Evolutionary conservation across 306 rosid genomes (phyloP).

Genomic region (Rosa chinensis): DNA sequence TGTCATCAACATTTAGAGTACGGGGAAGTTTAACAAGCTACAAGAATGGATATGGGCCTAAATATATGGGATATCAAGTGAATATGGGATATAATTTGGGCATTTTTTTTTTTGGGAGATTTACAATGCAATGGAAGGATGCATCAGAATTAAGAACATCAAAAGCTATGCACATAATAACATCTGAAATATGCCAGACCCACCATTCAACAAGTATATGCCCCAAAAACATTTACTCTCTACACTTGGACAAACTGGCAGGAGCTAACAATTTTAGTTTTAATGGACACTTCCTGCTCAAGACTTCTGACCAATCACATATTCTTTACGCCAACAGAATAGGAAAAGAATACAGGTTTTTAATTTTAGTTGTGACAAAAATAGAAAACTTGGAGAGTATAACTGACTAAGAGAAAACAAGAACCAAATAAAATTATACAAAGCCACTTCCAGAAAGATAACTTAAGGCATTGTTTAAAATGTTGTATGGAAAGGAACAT

Average conservation of each 20-base stretch:
- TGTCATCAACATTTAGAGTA: too few species aligned
- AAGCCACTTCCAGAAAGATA: constrained; percentile 3
- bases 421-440: too few species aligned
- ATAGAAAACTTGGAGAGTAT: too few species aligned
- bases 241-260: background rate
- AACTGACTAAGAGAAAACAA: too few species aligned
- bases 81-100: background rate
- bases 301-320: too few species aligned
- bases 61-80: background rate
- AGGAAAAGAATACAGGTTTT: too few species aligned
- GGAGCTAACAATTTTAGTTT: background rate
- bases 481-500: background rate
- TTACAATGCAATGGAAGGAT: too few species aligned
- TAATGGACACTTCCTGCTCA: too few species aligned
- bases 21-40: too few species aligned
- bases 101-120: background rate
- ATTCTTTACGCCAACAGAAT: too few species aligned
- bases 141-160: too few species aligned
- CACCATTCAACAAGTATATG: background rate
- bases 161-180: background rate
- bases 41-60: constrained; percentile 19
- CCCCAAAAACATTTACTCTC: constrained; percentile 4
- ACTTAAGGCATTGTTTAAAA: constrained; percentile 20
- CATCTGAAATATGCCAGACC: background rate
- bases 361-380: too few species aligned